phyloP scores from a whole-genome alignment of 495 filamentous ascomycete genomes.

The Lepidopterella palustris region DNA sequence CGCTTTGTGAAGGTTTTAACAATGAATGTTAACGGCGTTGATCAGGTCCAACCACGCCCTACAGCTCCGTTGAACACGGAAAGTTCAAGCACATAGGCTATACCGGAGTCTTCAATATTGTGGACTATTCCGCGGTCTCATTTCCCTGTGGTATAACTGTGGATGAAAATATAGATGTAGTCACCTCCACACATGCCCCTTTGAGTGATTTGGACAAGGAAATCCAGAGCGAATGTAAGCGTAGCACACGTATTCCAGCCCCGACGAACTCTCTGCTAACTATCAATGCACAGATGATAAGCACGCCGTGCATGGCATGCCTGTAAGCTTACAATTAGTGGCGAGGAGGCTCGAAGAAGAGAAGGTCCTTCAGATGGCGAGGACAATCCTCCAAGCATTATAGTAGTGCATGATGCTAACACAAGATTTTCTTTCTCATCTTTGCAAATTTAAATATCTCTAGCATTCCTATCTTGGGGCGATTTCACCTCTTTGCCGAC shows the following conservation, averaged over 20 bases:
- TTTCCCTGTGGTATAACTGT: constrained; percentile 32
- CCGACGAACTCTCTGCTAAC: neutral
- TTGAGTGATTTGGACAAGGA: constrained; percentile 18
- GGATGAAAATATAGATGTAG: constrained; percentile 28
- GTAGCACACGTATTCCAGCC: neutral
- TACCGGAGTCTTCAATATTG: constrained; percentile 34
- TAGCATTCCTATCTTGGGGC: too few species aligned
- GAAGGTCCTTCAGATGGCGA: constrained; percentile 37
- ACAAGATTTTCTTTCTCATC: too few species aligned
- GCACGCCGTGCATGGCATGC: constrained; percentile 48
- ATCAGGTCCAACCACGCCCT: constrained; percentile 33
- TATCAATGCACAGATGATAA: constrained; percentile 44
- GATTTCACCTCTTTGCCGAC: too few species aligned
- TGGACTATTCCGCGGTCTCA: constrained; percentile 32
- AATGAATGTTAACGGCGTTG: neutral
- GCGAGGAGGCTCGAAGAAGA: constrained; percentile 49
- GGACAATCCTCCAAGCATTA: constrained; percentile 23
- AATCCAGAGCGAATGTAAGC: constrained; percentile 24
- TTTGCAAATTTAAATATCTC: too few species aligned
- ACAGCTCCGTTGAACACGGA: constrained; percentile 26
- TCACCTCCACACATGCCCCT: constrained; percentile 10
- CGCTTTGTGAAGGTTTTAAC: neutral
- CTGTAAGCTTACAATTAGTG: constrained; percentile 48
- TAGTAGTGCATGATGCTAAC: too few species aligned
- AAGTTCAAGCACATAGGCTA: constrained; percentile 34